Conservation (phyloP, 2,329 filamentous ascomycete genomes). For the Lizonia empirigonia region DNA sequence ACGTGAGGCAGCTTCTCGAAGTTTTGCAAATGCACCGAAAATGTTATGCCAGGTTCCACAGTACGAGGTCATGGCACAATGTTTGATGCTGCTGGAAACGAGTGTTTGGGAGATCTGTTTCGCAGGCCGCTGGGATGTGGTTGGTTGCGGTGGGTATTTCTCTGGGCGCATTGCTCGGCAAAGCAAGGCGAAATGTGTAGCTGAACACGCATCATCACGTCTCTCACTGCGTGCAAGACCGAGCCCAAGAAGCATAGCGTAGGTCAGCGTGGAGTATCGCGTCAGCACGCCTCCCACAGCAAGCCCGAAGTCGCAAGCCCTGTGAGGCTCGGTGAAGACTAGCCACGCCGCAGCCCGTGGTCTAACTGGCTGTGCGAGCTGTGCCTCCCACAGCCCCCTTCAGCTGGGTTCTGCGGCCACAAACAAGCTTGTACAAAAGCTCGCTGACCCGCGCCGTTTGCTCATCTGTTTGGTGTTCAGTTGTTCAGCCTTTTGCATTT, state of each 20-base stretch:
- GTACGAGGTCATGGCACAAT: background rate
- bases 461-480: slow-evolving; percentile 12
- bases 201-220: background rate
- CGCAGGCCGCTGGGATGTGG: slow-evolving; percentile 4
- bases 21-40: slow-evolving; percentile 2
- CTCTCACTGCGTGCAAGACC: background rate
- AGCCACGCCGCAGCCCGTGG: slow-evolving; percentile 4
- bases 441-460: slow-evolving; percentile 10
- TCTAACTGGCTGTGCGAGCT: slow-evolving; percentile 7
- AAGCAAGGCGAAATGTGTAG: slow-evolving; percentile 8
- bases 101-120: slow-evolving; percentile 1
- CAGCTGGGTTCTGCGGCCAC: slow-evolving; percentile 21
- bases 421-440: slow-evolving; percentile 19
- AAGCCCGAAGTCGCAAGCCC: slow-evolving; percentile 25
- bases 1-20: background rate
- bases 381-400: slow-evolving; percentile 19
- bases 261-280: slow-evolving; percentile 11
- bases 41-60: too few species aligned
- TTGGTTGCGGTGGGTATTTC: background rate
- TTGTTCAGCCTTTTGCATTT: slow-evolving; percentile 8
- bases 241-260: slow-evolving; percentile 17
- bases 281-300: slow-evolving; percentile 20
- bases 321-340: slow-evolving; percentile 29
- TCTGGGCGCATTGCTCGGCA: slow-evolving; percentile 5
- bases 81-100: background rate